Evolutionary conservation across 768 basidiomycete genomes (phyloP).

Genomic region (Lactarius akahatsu): DNA sequence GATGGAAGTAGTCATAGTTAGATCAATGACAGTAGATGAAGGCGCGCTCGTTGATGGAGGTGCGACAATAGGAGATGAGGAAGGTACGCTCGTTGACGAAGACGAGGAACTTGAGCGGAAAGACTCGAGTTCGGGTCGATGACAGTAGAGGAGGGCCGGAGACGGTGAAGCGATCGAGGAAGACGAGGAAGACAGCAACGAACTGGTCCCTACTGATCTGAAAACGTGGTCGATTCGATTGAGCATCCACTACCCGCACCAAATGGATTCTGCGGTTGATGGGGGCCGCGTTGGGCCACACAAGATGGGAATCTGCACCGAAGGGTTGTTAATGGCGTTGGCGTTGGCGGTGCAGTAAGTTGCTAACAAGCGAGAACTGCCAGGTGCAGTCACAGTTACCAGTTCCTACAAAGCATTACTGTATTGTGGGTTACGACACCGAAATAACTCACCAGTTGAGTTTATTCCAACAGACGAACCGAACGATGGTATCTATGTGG

Average conservation of each 20-base stretch:
- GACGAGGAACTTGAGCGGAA: no score
- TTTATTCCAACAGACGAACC: conserved; percentile 25
- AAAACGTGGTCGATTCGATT: conserved; percentile 28
- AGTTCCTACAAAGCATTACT: conserved; percentile 28
- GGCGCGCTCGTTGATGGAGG: not conserved
- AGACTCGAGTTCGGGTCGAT: no score
- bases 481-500: conserved; percentile 31
- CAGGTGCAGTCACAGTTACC: conserved; percentile 38
- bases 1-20: no score
- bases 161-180: not conserved
- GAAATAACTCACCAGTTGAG: no score
- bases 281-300: no score
- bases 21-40: not conserved
- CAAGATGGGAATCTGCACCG: no score
- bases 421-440: no score
- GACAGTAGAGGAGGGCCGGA: not conserved
- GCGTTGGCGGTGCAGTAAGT: no score
- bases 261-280: no score
- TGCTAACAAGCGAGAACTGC: conserved; percentile 28
- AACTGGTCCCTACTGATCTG: not conserved
- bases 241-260: conserved; percentile 3
- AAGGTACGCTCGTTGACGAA: no score
- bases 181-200: not conserved
- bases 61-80: no score
- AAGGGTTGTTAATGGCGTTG: no score